Conservation (phyloP, 208 protist species). For the Willaertia magna region DNA sequence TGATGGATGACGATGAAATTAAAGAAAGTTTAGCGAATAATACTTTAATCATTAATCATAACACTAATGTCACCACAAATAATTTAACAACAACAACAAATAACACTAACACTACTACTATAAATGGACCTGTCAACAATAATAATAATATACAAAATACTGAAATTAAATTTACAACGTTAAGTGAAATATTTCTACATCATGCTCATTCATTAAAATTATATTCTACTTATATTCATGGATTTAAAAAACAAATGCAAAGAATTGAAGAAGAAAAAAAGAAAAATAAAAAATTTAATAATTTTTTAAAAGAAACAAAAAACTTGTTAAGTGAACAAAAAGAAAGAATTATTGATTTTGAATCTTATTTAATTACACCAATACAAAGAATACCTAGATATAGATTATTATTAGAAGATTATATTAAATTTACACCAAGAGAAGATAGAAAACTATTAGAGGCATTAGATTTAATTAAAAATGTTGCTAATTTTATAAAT, state of each 20-base stretch:
- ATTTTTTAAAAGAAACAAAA: background rate
- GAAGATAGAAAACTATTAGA: background rate
- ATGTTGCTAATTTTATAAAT: background rate
- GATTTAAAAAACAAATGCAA: background rate
- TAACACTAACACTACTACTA: too few relatives aligned
- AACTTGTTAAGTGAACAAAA: background rate
- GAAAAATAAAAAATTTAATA: background rate
- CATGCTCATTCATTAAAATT: background rate
- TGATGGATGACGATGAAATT: too few relatives aligned
- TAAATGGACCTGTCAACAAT: too few relatives aligned
- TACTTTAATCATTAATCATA: background rate
- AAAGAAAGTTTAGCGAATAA: background rate
- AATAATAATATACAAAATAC: too few relatives aligned
- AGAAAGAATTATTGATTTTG: background rate
- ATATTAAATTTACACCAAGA: background rate
- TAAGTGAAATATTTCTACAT: background rate
- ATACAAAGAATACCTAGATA: constrained; percentile 7
- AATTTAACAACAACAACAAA: too few relatives aligned
- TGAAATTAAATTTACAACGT: background rate
- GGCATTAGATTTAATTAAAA: background rate
- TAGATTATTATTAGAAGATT: background rate
- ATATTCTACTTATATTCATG: background rate
- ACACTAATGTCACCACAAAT: too few relatives aligned
- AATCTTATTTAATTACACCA: background rate
- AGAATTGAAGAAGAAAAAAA: background rate